A percentile compares a stretch with the other conserved stretches of the same genome.
phyloP scores from a whole-genome alignment of 768 basidiomycete species.

The Tricholomella constricta region DNA sequence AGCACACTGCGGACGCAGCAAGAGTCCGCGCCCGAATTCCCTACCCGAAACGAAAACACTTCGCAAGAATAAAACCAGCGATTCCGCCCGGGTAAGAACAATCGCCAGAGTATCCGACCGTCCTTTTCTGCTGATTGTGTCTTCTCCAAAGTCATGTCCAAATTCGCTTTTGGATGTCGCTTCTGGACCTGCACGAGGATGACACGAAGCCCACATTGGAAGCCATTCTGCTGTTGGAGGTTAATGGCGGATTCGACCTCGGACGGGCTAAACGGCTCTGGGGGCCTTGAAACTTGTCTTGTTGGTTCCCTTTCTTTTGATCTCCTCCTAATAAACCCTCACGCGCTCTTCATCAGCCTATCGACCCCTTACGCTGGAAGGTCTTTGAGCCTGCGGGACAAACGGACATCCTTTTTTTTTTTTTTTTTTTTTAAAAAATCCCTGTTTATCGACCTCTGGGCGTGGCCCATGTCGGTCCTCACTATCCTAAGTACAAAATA shows the following conservation, averaged over 20 bases:
- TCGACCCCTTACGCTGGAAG: slow-evolving; percentile 20
- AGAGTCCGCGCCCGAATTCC: not conserved
- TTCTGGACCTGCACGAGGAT: slow-evolving; percentile 5
- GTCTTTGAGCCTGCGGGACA: slow-evolving; percentile 12
- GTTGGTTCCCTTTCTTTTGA: slow-evolving; percentile 2
- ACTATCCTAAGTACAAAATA: too few relatives aligned
- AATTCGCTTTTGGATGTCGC: slow-evolving; percentile 15
- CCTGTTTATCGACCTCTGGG: too few relatives aligned
- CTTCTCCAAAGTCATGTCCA: slow-evolving; percentile 16
- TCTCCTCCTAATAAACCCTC: not conserved
- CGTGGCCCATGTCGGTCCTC: too few relatives aligned
- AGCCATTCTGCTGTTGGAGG: slow-evolving; percentile 19
- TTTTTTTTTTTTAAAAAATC: too few relatives aligned
- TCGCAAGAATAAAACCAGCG: not conserved
- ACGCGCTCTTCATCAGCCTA: slow-evolving; percentile 8
- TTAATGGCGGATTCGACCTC: slow-evolving; percentile 19
- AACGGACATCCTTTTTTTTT: too few relatives aligned
- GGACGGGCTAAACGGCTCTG: slow-evolving; percentile 17
- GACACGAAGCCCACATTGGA: slow-evolving; percentile 13
- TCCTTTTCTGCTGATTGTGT: not conserved
- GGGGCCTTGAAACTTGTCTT: slow-evolving; percentile 19
- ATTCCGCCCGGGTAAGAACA: slow-evolving; percentile 17
- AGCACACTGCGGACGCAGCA: slow-evolving; percentile 3
- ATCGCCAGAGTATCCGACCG: not conserved
- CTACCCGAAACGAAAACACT: not conserved